These are phyloP conservation scores for Plasmodium adleri DNA, from an alignment of 169 alveolate genomes.

Conservation along the genomic window DNA sequence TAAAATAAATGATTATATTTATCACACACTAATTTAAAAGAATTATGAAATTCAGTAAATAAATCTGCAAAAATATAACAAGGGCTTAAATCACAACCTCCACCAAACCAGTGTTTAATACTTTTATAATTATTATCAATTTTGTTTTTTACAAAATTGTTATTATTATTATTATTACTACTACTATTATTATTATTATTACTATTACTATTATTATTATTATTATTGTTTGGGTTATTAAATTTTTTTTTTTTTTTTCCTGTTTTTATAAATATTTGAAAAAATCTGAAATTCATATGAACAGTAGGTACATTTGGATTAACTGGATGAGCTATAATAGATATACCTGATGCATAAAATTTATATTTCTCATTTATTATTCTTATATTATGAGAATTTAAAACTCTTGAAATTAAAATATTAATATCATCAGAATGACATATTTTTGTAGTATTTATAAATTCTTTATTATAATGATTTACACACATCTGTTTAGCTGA, in stretches of 20 bases:
- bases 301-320: slow-evolving; percentile 90
- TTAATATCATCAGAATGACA: slow-evolving; percentile 64
- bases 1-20: slow-evolving; percentile 81
- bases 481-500: slow-evolving; percentile 84
- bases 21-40: slow-evolving; percentile 86
- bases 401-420: slow-evolving; percentile 20
- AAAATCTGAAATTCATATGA: slow-evolving; percentile 89
- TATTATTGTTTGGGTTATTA: neutral
- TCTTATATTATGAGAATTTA: slow-evolving; percentile 70
- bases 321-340: slow-evolving; percentile 89
- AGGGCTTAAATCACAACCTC: slow-evolving; percentile 93
- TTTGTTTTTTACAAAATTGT: slow-evolving; percentile 10
- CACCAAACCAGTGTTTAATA: slow-evolving; percentile 93
- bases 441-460: slow-evolving; percentile 23
- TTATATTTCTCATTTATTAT: slow-evolving; percentile 63
- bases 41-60: slow-evolving; percentile 86
- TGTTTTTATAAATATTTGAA: slow-evolving; percentile 80
- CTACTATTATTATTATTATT: slow-evolving; percentile 10
- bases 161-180: neutral
- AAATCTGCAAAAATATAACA: slow-evolving; percentile 88
- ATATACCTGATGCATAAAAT: slow-evolving; percentile 90
- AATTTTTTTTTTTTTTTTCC: slow-evolving; percentile 65
- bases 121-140: slow-evolving; percentile 57
- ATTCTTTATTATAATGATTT: slow-evolving; percentile 75
- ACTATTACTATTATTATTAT: neutral